Percentiles rank a stretch among this genome's conserved stretches.
phyloP scores from a whole-genome alignment of 2,329 filamentous ascomycete genomes.

The Penicillium digitatum region DNA sequence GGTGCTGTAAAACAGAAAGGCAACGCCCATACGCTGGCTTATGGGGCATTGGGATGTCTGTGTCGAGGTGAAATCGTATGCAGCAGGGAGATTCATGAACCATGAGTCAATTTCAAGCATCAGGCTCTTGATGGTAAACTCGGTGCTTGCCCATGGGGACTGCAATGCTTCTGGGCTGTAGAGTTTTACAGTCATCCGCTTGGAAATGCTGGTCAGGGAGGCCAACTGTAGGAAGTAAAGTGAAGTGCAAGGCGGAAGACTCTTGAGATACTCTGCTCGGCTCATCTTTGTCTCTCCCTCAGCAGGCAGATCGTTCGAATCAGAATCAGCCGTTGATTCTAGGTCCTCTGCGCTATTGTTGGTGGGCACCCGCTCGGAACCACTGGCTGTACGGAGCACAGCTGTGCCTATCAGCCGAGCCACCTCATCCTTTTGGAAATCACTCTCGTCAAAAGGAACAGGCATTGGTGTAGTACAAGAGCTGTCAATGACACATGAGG shows the following conservation, averaged over 20 bases:
- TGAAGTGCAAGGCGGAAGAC: constrained; percentile 36
- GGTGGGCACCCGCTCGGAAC: constrained; percentile 21
- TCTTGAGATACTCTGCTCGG: constrained; percentile 35
- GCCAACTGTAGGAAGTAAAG: constrained; percentile 42
- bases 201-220: constrained; percentile 36
- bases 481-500: constrained; percentile 41
- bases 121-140: constrained; percentile 38
- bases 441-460: constrained; percentile 40
- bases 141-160: constrained; percentile 38
- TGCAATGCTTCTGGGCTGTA: constrained; percentile 38
- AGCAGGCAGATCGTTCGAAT: constrained; percentile 16
- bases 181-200: constrained; percentile 37
- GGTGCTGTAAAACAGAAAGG: constrained; percentile 43
- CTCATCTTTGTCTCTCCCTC: constrained; percentile 20
- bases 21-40: constrained; percentile 38
- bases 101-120: constrained; percentile 39
- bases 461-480: constrained; percentile 43
- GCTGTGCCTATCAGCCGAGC: constrained; percentile 25
- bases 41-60: constrained; percentile 35
- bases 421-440: constrained; percentile 36
- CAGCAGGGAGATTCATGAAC: constrained; percentile 38
- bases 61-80: constrained; percentile 41
- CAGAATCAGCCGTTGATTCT: constrained; percentile 19
- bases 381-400: constrained; percentile 19
- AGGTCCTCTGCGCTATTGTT: constrained; percentile 23